phyloP scores from a whole-genome alignment of 2,329 filamentous ascomycete genomes.

The Sphaerulina populicola region DNA sequence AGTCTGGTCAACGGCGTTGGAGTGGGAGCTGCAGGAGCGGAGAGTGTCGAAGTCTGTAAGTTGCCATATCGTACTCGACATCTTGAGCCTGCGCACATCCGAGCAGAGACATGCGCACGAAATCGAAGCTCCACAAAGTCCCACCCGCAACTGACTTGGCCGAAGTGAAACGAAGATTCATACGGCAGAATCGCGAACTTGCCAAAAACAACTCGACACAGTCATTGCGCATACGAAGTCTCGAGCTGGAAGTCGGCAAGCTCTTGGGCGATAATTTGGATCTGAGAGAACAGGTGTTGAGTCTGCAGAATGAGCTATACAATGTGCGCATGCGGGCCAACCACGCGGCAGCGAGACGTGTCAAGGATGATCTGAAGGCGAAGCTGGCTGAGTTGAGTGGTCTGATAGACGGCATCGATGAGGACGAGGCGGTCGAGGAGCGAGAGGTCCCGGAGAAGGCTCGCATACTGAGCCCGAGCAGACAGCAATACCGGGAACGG shows the following conservation, averaged over 20 bases:
- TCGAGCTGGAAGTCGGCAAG: conserved; percentile 67
- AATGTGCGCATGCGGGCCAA: conserved; percentile 53
- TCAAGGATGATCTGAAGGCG: conserved; percentile 61
- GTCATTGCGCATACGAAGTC: conserved; percentile 64
- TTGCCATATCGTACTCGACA: conserved; percentile 19
- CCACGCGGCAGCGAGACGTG: conserved; percentile 57
- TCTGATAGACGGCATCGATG: conserved; percentile 58
- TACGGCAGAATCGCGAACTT: conserved; percentile 77
- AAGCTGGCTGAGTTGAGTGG: conserved; percentile 64
- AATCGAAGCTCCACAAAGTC: conserved; percentile 20
- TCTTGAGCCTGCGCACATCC: conserved; percentile 2
- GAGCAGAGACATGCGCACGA: conserved; percentile 28
- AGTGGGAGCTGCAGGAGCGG: conserved; percentile 33
- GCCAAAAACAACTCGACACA: conserved; percentile 68
- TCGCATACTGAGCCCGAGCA: conserved; percentile 19
- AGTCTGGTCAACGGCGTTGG: conserved; percentile 12
- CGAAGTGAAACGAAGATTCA: conserved; percentile 66
- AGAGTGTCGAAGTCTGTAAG: conserved; percentile 64
- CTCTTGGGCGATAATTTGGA: conserved; percentile 72
- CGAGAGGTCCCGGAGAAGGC: conserved; percentile 9
- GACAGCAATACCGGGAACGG: conserved; percentile 28
- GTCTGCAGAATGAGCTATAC: conserved; percentile 55
- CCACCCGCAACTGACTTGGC: conserved; percentile 26
- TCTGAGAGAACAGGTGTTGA: conserved; percentile 61
- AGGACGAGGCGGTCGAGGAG: conserved; percentile 21